phyloP scores from a whole-genome alignment of 805 yeast species.

The Kodamaea kaohsiungensis region DNA sequence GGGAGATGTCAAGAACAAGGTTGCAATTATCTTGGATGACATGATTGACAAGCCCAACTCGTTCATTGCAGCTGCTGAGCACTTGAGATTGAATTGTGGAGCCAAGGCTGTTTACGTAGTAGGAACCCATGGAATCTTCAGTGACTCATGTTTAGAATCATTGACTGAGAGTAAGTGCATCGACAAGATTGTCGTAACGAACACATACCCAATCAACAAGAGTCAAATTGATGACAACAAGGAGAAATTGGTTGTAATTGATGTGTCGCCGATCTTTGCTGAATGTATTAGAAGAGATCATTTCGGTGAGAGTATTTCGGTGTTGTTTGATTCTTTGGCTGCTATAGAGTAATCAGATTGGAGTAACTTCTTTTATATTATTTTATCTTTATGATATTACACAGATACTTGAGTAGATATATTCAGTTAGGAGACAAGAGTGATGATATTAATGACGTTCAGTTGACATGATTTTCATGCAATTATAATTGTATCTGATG shows the following conservation, averaged over 20 bases:
- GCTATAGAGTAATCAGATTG: slow-evolving; percentile 37
- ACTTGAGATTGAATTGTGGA: slow-evolving; percentile 92
- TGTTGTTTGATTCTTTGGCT: slow-evolving; percentile 84
- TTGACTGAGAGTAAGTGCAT: slow-evolving; percentile 78
- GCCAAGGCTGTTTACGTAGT: slow-evolving; percentile 87
- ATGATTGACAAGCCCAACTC: slow-evolving; percentile 95
- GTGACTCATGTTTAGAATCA: slow-evolving; percentile 80
- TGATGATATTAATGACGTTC: not conserved
- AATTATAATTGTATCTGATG: too few species aligned
- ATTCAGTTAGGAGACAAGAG: not conserved
- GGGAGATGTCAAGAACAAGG: slow-evolving; percentile 89
- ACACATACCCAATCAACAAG: slow-evolving; percentile 86
- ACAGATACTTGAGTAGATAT: too few species aligned
- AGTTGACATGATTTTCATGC: too few species aligned
- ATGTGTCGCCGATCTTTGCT: slow-evolving; percentile 92
- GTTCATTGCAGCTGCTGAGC: slow-evolving; percentile 97
- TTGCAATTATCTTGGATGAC: slow-evolving; percentile 94
- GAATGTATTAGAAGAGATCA: slow-evolving; percentile 99
- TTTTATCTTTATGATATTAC: not conserved
- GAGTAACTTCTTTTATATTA: too few species aligned
- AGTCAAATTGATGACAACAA: slow-evolving; percentile 56
- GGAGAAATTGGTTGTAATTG: slow-evolving; percentile 77
- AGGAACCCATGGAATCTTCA: slow-evolving; percentile 95
- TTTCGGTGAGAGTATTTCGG: slow-evolving; percentile 95
- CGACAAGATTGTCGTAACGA: slow-evolving; percentile 91